phyloP scores from a whole-genome alignment of 257 asterid species.

The Solanum dulcamara region DNA sequence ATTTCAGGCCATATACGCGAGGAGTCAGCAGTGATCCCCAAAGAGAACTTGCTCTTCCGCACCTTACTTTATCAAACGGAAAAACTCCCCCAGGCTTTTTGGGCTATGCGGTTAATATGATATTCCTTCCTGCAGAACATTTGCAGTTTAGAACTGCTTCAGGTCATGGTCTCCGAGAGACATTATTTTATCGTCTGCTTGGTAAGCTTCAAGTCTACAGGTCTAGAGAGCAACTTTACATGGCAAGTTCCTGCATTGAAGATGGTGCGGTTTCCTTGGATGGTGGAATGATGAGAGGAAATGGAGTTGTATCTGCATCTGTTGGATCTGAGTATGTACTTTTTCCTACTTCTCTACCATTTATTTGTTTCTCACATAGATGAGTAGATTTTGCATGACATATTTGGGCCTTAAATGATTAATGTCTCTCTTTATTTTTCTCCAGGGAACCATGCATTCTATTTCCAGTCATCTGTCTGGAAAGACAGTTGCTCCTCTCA shows the following conservation, averaged over 20 bases:
- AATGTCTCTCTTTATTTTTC: neutral
- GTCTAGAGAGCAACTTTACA: slow-evolving; percentile 26
- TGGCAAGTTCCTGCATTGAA: slow-evolving; percentile 34
- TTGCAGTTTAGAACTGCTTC: slow-evolving; percentile 18
- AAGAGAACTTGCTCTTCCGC: slow-evolving; percentile 18
- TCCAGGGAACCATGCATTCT: slow-evolving; percentile 31
- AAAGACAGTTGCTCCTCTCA: neutral
- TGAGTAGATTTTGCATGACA: neutral
- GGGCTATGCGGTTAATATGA: slow-evolving; percentile 48
- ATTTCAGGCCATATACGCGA: slow-evolving; percentile 22
- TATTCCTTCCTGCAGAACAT: slow-evolving; percentile 12
- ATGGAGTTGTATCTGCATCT: slow-evolving; percentile 29
- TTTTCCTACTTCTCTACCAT: neutral
- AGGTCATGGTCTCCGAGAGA: slow-evolving; percentile 44
- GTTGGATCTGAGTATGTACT: slow-evolving; percentile 31
- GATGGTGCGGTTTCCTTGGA: slow-evolving; percentile 54
- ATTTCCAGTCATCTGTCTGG: slow-evolving; percentile 31
- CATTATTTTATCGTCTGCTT: slow-evolving; percentile 43
- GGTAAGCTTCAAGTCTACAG: slow-evolving; percentile 62
- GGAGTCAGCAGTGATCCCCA: slow-evolving; percentile 12
- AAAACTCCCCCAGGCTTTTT: slow-evolving; percentile 35
- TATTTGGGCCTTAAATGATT: neutral
- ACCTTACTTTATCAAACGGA: slow-evolving; percentile 37
- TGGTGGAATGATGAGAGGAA: slow-evolving; percentile 46
- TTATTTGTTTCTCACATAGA: neutral